Evolutionary conservation across 202 grass and related monocot species (phyloP).

Genomic region (Cymbopogon flexuosus): DNA sequence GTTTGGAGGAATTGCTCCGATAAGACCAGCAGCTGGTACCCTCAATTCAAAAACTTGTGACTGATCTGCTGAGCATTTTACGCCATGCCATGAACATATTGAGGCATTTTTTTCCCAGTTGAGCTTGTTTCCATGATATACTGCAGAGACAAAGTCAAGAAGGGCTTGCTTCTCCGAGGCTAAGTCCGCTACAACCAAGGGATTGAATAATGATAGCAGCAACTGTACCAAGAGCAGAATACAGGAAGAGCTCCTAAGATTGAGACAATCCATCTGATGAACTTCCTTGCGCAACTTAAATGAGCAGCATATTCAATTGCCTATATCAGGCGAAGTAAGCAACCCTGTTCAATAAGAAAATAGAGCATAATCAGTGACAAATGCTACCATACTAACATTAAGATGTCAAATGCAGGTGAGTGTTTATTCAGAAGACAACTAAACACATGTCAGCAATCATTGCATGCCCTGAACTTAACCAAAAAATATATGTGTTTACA

Average conservation of each 20-base stretch:
- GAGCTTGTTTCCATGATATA: conserved; percentile 52
- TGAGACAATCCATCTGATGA: conserved; percentile 47
- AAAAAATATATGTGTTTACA: conserved; percentile 15
- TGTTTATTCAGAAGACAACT: conserved; percentile 12
- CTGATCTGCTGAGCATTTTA: conserved; percentile 62
- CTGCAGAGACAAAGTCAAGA: conserved; percentile 55
- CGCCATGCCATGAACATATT: conserved; percentile 80
- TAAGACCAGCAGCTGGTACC: conserved; percentile 69
- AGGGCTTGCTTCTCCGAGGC: conserved; percentile 72
- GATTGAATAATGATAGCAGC: conserved; percentile 34
- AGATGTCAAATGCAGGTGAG: not conserved
- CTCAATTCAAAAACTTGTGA: conserved; percentile 60
- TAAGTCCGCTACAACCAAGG: conserved; percentile 41
- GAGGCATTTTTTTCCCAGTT: conserved; percentile 61
- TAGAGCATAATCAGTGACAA: conserved; percentile 12
- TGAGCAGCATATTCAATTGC: conserved; percentile 38
- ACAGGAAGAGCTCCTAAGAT: conserved; percentile 15
- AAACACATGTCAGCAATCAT: conserved; percentile 9
- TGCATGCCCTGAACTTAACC: not conserved
- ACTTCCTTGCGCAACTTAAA: conserved; percentile 7
- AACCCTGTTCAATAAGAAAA: conserved; percentile 24
- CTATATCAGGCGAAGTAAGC: not conserved
- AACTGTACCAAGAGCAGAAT: conserved; percentile 37
- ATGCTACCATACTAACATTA: not conserved
- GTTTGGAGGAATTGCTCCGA: conserved; percentile 62